These are phyloP conservation scores for Zychaea mexicana DNA, from an alignment of 371 early-diverging fungal species.

Conservation along the genomic window DNA sequence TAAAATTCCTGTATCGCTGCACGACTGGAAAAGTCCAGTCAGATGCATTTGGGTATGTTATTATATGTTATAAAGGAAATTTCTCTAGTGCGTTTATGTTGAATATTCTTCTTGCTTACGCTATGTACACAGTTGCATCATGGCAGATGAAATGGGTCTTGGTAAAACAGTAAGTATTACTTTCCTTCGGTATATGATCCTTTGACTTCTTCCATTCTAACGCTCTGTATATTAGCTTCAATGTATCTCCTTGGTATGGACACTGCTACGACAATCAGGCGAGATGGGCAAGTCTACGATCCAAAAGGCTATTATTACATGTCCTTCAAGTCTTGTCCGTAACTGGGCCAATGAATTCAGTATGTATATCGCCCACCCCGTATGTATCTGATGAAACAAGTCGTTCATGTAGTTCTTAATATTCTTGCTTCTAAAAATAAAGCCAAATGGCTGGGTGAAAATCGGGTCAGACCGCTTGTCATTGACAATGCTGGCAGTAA, in stretches of 20 bases:
- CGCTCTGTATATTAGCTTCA: conserved; percentile 51
- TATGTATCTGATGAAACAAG: too few species aligned
- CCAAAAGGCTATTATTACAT: conserved; percentile 87
- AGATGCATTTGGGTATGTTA: conserved; percentile 53
- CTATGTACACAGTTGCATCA: conserved; percentile 96
- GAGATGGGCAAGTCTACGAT: conserved; percentile 87
- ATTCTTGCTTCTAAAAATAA: neutral
- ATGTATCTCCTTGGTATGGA: conserved; percentile 95
- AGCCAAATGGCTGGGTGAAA: conserved; percentile 92
- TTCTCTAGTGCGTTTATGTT: too few species aligned
- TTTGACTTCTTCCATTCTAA: too few species aligned
- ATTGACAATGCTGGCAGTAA: conserved; percentile 89
- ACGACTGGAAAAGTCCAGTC: conserved; percentile 76
- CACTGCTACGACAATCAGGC: conserved; percentile 89
- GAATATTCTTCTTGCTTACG: too few species aligned
- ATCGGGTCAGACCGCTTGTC: conserved; percentile 78
- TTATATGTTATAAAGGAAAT: too few species aligned
- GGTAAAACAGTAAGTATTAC: conserved; percentile 83
- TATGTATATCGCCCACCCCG: too few species aligned
- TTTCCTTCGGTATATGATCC: neutral
- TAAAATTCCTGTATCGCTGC: conserved; percentile 88
- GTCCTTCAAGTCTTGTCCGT: conserved; percentile 81
- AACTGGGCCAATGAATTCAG: conserved; percentile 89
- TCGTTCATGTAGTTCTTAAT: too few species aligned
- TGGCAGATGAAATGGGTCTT: conserved; percentile 99